phyloP scores from a whole-genome alignment of 2,329 filamentous ascomycete genomes.

The Monilinia laxa region DNA sequence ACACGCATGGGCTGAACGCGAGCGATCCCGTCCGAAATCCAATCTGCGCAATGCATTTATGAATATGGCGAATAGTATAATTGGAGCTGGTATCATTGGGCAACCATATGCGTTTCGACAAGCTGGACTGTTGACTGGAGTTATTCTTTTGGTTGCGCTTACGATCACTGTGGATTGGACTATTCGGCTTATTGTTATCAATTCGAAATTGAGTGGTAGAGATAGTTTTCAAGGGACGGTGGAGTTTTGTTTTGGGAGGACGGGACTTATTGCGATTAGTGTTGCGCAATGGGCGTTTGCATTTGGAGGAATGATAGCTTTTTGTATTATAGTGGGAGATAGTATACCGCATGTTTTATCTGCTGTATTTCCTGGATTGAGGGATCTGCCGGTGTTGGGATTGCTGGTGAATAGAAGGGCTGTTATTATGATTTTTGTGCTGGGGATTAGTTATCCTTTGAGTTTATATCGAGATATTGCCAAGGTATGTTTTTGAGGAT shows the following conservation, averaged over 20 bases:
- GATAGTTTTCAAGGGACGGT: slow-evolving; percentile 95
- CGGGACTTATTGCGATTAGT: slow-evolving; percentile 82
- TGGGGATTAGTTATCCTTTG: slow-evolving; percentile 85
- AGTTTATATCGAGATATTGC: slow-evolving; percentile 95
- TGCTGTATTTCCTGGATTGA: slow-evolving; percentile 76
- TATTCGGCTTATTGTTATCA: slow-evolving; percentile 93
- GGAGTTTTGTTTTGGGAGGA: slow-evolving; percentile 87
- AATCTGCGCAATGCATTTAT: slow-evolving; percentile 88
- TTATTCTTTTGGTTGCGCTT: slow-evolving; percentile 72
- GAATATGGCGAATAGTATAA: slow-evolving; percentile 99
- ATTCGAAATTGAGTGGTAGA: slow-evolving; percentile 92
- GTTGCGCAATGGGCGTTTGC: slow-evolving; percentile 97
- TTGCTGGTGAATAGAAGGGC: slow-evolving; percentile 78
- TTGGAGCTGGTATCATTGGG: slow-evolving; percentile 72
- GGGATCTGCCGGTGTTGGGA: slow-evolving; percentile 72
- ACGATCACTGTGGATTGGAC: slow-evolving; percentile 95
- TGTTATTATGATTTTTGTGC: slow-evolving; percentile 82
- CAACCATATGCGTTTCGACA: slow-evolving; percentile 97
- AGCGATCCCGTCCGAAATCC: slow-evolving; percentile 72
- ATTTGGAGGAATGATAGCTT: slow-evolving; percentile 97
- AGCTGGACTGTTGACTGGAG: slow-evolving; percentile 79
- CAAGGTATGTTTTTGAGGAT: slow-evolving; percentile 60
- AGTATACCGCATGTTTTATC: slow-evolving; percentile 87
- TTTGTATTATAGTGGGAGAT: slow-evolving; percentile 95
- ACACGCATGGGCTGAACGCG: slow-evolving; percentile 52